These are phyloP conservation scores for Scutellaria minor DNA, from an alignment of 257 asterid genomes.

Conservation along the genomic window DNA sequence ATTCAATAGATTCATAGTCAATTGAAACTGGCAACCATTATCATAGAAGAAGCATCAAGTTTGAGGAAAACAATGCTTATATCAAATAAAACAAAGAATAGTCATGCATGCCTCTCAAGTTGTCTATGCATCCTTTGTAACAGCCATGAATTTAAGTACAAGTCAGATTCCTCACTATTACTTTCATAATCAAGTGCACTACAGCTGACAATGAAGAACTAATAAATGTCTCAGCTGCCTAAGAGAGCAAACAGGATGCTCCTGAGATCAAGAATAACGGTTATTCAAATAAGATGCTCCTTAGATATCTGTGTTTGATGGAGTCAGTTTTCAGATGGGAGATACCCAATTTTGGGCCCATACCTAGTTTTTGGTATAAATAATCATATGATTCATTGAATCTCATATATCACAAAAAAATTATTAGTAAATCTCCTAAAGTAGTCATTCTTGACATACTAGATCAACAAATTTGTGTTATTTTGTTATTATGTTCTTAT, in stretches of 20 bases:
- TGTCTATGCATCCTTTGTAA: neutral
- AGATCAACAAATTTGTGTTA: too few relatives aligned
- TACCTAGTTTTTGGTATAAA: too few relatives aligned
- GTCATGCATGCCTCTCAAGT: neutral
- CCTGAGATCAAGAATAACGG: neutral
- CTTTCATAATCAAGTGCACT: neutral
- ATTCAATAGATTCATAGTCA: slow-evolving; percentile 27
- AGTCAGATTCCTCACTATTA: neutral
- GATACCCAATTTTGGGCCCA: too few relatives aligned
- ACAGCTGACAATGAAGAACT: neutral
- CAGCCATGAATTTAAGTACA: neutral
- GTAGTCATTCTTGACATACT: too few relatives aligned
- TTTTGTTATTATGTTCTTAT: too few relatives aligned
- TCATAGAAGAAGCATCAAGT: neutral
- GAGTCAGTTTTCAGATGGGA: too few relatives aligned
- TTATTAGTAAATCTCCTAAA: too few relatives aligned
- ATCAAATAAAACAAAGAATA: neutral
- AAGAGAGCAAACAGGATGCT: neutral
- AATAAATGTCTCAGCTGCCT: neutral
- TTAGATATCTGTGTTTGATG: neutral
- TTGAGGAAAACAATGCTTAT: neutral
- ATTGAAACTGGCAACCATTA: neutral
- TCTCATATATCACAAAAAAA: too few relatives aligned
- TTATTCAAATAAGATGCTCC: neutral
- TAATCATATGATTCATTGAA: too few relatives aligned